Base-by-base conservation (phyloP, 139 green algal genomes). In the Pleodorina starrii region DNA sequence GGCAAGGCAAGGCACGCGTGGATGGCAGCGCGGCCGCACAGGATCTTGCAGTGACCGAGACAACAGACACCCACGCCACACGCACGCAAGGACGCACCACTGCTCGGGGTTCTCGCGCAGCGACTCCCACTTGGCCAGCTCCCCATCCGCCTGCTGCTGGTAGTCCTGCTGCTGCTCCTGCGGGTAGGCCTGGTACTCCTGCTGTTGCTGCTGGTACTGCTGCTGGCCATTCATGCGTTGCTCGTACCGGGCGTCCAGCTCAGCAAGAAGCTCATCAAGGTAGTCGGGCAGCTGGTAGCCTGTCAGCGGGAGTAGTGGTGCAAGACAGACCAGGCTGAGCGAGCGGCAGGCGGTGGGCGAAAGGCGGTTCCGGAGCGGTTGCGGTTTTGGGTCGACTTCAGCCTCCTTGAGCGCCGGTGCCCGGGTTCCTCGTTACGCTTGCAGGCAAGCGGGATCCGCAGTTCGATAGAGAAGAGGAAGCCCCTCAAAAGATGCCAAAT, bases 81-180 rank as follows among this genome's bases (percentile, higher is more conserved):
- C 54, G 54, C 54, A n/a, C n/a, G n/a, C n/a, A n/a, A n/a, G n/a
- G 10, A 76, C 77, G 35, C 77, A 93, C 82, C 88, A 94, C n/a
- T 84, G 60, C 19, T 79, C 36, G 0, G 88, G 88, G 71, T 82
- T 60, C 23, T 46, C 71, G 17, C 51, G 46, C 79, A 91, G 71
- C 29, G 74, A 43, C 48, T 80, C 46, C 88, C 78, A 88, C 17
- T 74, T 71, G 23, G 57, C 40, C 12, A 43, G 38, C 54, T 86
- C 79, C 27, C n/a, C n/a, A n/a, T 42, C 40, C 11, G 23, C 35
- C 32, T 38, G 38, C 48, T 82, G 74, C 74, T 63, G 44, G 46
- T 63, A 63, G 44, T 46, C 27, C 74, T 82, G 74, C 74, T 63
- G 74, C 74, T 82, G 73, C 43, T 60, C 14, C 51, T 60, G 51